Percentiles rank a stretch among this genome's conserved stretches.
These are phyloP conservation scores for Hericium erinaceus DNA, from an alignment of 768 basidiomycete genomes.

Conservation along the genomic window DNA sequence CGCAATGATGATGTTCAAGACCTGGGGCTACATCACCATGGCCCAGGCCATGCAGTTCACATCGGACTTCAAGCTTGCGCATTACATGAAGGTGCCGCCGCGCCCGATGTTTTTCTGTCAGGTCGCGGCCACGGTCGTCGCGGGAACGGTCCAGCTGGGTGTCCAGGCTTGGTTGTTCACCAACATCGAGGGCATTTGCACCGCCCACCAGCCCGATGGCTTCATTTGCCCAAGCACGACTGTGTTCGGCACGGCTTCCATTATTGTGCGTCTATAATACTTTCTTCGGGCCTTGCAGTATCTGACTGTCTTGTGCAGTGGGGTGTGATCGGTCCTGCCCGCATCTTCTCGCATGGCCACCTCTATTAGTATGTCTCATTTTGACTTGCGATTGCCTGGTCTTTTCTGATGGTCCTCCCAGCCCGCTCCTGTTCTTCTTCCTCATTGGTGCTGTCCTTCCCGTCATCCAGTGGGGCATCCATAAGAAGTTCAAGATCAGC, in stretches of 20 bases:
- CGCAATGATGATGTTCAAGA: slow-evolving; percentile 74
- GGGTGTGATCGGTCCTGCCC: slow-evolving; percentile 68
- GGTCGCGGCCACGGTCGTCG: slow-evolving; percentile 54
- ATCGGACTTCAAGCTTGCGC: slow-evolving; percentile 71
- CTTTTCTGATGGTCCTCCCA: neutral
- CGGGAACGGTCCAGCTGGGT: slow-evolving; percentile 63
- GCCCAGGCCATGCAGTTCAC: slow-evolving; percentile 61
- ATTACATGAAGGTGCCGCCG: slow-evolving; percentile 53
- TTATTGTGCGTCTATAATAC: slow-evolving; percentile 28
- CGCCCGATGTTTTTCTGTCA: slow-evolving; percentile 67
- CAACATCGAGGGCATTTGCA: slow-evolving; percentile 56
- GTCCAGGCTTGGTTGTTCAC: slow-evolving; percentile 73
- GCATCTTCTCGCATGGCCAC: slow-evolving; percentile 60
- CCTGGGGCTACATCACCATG: slow-evolving; percentile 67
- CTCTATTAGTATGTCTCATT: neutral
- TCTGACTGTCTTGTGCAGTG: slow-evolving; percentile 4
- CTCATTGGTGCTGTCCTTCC: slow-evolving; percentile 64
- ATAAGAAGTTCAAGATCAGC: slow-evolving; percentile 23
- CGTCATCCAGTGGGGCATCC: slow-evolving; percentile 31
- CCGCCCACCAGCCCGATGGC: slow-evolving; percentile 39
- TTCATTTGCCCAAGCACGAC: slow-evolving; percentile 49
- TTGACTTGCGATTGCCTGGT: neutral
- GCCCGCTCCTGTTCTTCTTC: slow-evolving; percentile 59
- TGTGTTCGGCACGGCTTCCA: slow-evolving; percentile 66
- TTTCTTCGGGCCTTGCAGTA: neutral